phyloP scores from a whole-genome alignment of 2,329 filamentous ascomycete genomes.

The Cordyceps cicadae region DNA sequence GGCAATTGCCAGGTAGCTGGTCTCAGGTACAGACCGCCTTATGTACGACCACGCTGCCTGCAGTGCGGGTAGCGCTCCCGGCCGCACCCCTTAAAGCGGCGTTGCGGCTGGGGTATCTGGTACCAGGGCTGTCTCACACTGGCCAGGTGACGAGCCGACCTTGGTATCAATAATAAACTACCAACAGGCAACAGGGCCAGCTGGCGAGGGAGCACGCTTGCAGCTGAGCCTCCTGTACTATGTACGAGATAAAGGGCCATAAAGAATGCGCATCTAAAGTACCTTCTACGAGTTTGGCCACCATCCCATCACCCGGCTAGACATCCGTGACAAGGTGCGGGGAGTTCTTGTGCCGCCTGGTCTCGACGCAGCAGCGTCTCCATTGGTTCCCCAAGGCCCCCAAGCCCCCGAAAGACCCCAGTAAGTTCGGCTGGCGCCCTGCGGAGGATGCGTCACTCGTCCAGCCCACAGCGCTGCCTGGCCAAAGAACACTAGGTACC shows the following conservation, averaged over 20 bases:
- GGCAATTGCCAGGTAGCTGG: background rate
- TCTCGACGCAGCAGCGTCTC: background rate
- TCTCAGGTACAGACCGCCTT: background rate
- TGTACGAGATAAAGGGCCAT: background rate
- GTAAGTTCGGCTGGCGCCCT: background rate
- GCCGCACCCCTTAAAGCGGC: background rate
- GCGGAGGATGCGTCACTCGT: slow-evolving; percentile 12
- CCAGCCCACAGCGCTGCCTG: slow-evolving; percentile 5
- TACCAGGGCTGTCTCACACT: slow-evolving; percentile 1
- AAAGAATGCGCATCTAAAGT: background rate
- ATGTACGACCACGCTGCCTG: background rate
- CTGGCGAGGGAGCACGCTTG: background rate
- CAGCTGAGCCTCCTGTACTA: background rate
- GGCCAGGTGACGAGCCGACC: slow-evolving; percentile 2
- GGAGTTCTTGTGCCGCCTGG: background rate
- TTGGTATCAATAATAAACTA: background rate
- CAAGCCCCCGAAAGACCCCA: background rate
- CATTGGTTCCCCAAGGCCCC: background rate
- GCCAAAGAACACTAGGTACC: background rate
- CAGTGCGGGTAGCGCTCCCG: slow-evolving; percentile 2
- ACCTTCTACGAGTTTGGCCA: background rate
- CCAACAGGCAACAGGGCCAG: background rate
- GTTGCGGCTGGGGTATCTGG: background rate
- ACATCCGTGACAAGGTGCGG: slow-evolving; percentile 6
- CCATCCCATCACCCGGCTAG: slow-evolving; percentile 8